Evolutionary conservation across 495 filamentous ascomycete genomes (phyloP), one percentile per base, ranked within the genome.

Genomic region (Aspergillus nanangensis): DNA sequence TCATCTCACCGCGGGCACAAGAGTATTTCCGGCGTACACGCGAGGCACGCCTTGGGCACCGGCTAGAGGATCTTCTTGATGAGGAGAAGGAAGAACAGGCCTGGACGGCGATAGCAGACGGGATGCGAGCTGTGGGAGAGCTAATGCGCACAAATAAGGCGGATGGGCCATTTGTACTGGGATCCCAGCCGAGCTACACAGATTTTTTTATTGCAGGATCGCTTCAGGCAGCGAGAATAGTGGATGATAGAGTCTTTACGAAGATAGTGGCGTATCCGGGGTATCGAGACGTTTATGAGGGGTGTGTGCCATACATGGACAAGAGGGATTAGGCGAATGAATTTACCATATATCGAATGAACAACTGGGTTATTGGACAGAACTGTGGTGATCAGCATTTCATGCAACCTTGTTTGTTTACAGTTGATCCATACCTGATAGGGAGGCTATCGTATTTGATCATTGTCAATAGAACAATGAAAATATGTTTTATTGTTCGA

Each of bases 161-260:
- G 1, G 54, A 66, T 2, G 67, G 67, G 33, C 64, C 61, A 17
- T 71, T 71, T 59, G 51, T 68, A 22, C 43, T 71, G 38, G 64
- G 67, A 4, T 49, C 53, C 4, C 20, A 35, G 37, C 60, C 61
- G 32, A 66, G 47, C 21, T 58, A 56, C 31, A 62, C 66, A 7
- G 67, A 71, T 42, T 71, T 69, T 51, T 64, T 68, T 23, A 60
- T 71, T 45, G 59, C 62, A 14, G 66, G 64, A 8, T 52, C 50
- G 8, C 45, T 71, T 17, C 60, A 69, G 52, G 55, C 47, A 33
- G 61, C 57, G 8, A 63, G 57, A 41, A 48, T 59, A 52, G 56
- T 69, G 19, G 60, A 69, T 51, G 64, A 71, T 47, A 46, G 53
- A 5, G 48, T 63, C 11, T 69, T 66, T 18, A 50, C 60, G 53